phyloP scores from a whole-genome alignment of 2,329 filamentous ascomycete genomes.

The Penicillium concentricum region DNA sequence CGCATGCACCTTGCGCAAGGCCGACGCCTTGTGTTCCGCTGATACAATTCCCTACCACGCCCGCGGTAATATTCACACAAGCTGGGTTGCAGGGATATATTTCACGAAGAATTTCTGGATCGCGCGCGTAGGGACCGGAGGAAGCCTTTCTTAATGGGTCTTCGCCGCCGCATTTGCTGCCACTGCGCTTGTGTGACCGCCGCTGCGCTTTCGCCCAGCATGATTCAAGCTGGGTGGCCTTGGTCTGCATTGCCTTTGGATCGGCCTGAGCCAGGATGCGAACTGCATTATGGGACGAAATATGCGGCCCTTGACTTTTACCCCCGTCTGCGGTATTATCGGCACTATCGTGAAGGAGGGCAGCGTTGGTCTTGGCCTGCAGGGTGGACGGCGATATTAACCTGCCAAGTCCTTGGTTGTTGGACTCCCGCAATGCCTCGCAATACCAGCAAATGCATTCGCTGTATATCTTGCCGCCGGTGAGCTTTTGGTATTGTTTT shows the following conservation, averaged over 20 bases:
- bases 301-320: neutral
- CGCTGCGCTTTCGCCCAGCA: neutral
- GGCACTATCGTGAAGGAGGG: neutral
- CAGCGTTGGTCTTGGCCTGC: neutral
- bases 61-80: neutral
- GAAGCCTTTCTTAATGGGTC: neutral
- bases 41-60: neutral
- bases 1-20: neutral
- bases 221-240: neutral
- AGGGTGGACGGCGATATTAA: neutral
- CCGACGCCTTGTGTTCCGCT: constrained; percentile 2
- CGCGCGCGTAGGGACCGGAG: neutral
- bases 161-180: neutral
- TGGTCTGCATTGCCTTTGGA: neutral
- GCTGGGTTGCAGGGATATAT: constrained; percentile 3
- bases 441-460: constrained; percentile 74
- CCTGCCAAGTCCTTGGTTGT: neutral
- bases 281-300: constrained; percentile 5
- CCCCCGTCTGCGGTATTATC: neutral
- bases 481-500: constrained; percentile 64
- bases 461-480: constrained; percentile 63
- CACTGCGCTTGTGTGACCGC: neutral
- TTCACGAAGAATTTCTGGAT: constrained; percentile 3
- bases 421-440: neutral
- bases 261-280: neutral